Evolutionary conservation across 768 basidiomycete species (phyloP), one percentile per base, ranked within the genome.

Genomic region (Mycena crocata): DNA sequence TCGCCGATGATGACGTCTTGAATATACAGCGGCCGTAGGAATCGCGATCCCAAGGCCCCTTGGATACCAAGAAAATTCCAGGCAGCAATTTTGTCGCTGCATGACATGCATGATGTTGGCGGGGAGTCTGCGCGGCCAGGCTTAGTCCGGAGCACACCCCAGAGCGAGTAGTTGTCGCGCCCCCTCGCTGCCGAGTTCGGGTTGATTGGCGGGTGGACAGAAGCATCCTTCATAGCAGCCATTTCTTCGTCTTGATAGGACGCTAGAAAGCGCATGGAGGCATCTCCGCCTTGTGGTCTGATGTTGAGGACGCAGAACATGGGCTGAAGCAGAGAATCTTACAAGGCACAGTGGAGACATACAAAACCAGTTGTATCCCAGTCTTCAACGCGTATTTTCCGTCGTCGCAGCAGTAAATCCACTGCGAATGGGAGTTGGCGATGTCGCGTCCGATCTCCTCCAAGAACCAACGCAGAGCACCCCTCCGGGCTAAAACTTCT

Each of bases 81-180:
- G 6, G 86, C 80, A 0, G 95, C 94, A 44, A 99, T 91, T 78
- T 99, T 99, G 76, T 99, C 96, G 70, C 93, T 94, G 79, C 96
- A 99, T 0, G 95, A 94, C 90, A 98, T 93, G 72, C 87, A 94
- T 0, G 87, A 75, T 1, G 96, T 94, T 0, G 89, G 89, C 0
- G 90, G 90, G 0, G 95, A 91, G 74, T 99, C 96, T 0, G 94
- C 92, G 57, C 96, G 89, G 3, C 95, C 97, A 7, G 96, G 96
- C 74, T 98, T 99, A 0, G 97, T 98, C 34, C 96, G 92, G 48
- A 98, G 79, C 12, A 92, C 90, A 7, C 94, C 92, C 24, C 89
- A 79, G 21, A 90, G 82, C 6, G 86, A 71, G 76, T 97, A 98
- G 57, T 93, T 89, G 71, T 93, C 89, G 23, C 96, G 85, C 5